Base-by-base conservation (phyloP, 108 stramenopile species). In the Aurantiochytrium sp. region DNA sequence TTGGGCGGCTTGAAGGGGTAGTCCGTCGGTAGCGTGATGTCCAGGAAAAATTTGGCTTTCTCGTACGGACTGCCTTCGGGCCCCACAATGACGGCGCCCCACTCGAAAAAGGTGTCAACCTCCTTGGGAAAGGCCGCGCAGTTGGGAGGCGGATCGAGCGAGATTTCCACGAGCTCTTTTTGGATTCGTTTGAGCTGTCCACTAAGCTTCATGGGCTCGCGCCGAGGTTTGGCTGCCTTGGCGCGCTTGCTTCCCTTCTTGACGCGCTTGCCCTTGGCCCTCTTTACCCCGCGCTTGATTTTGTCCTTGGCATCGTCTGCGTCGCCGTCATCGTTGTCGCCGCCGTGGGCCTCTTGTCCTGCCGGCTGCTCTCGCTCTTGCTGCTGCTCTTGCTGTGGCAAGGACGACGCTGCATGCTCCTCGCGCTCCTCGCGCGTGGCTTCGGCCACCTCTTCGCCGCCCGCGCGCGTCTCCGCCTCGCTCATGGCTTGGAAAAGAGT, bases 1-100 rank as follows among this genome's bases (percentile, higher is more conserved):
- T 97, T 97, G 87, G 98, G 98, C 58, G 98, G 97, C 93, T 97
- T 97, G 90, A 97, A 97, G 25, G 98, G 98, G 90, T 98, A 98
- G 49, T 83, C 76, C 4, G 44, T 12, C 12, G 76, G 76, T 0
- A 83, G 51, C n/a, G 76, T 83, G 0, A 83, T 53, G 76, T 83
- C 76, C 76, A 83, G 28, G 51, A 53, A 83, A 23, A 4, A 83
- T 23, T 53, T 47, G 4, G 6, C 12, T 0, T 53, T 53, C n/a
- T 83, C 76, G 76, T 83, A 83, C 10, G 76, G 76, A 23, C 49
- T 53, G 12, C 76, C 76, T 1, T 83, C 76, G n/a, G 76, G 76
- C 49, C 76, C 76, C 6, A 53, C 10, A 23, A 83, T 83, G 49
- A 53, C 51, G 25, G 76, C 76, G 76, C 45, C 76, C 76, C 76